Percentiles rank a stretch among this genome's conserved stretches.
phyloP scores from a whole-genome alignment of 2,329 filamentous ascomycete species.

The Arthrobotrys iridis region DNA sequence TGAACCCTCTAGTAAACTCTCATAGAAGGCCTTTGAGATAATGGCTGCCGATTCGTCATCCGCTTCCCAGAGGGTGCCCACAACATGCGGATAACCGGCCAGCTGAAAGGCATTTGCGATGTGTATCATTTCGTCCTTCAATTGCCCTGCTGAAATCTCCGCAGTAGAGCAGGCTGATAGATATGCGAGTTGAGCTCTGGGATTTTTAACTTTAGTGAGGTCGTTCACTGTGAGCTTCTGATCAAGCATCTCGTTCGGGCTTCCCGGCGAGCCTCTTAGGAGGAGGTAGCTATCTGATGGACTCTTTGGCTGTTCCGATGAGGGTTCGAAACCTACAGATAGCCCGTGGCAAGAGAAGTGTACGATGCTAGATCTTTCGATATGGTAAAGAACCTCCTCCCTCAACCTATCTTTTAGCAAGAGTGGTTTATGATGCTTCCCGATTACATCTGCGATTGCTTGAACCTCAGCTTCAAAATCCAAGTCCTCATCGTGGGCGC shows the following conservation, averaged over 20 bases:
- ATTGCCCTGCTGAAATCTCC: conserved; percentile 54
- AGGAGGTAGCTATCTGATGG: conserved; percentile 15
- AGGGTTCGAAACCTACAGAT: neutral
- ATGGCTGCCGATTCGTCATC: conserved; percentile 57
- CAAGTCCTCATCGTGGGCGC: neutral
- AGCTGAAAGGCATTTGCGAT: conserved; percentile 61
- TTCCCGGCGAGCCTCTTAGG: neutral
- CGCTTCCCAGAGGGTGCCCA: conserved; percentile 60
- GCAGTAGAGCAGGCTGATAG: conserved; percentile 62
- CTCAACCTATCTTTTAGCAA: neutral
- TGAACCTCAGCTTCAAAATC: neutral
- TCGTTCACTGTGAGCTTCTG: conserved; percentile 5
- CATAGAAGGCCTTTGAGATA: conserved; percentile 58
- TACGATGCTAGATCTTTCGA: conserved; percentile 6
- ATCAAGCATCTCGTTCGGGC: neutral
- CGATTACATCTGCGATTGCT: neutral
- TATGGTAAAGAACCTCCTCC: neutral
- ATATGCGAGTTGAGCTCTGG: conserved; percentile 59
- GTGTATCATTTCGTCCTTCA: conserved; percentile 61
- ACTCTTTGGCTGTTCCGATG: neutral
- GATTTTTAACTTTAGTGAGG: neutral
- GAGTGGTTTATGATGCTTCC: neutral
- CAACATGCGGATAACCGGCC: conserved; percentile 60
- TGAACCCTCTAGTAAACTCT: conserved; percentile 12
- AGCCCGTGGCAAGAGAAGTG: conserved; percentile 4